A percentile compares a stretch with the other conserved stretches of the same genome.
Evolutionary conservation across 1,139 yeast species (phyloP).

Genomic region (Debaryomyces subglobosus): DNA sequence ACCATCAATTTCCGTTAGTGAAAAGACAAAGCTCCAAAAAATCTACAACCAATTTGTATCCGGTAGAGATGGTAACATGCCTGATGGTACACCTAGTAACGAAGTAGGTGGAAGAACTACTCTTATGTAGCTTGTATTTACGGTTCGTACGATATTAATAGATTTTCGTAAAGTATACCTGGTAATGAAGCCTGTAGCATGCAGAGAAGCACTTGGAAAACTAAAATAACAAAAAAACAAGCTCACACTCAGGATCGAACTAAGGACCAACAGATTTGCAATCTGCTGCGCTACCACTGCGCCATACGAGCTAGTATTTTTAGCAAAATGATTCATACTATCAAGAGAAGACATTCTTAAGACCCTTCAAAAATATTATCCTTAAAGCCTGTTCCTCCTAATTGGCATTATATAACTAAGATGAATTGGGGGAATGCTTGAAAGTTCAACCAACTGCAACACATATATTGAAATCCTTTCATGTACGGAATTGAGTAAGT

Average conservation of each 20-base stretch:
- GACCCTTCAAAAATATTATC: not conserved
- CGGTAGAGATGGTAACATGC: constrained; percentile 87
- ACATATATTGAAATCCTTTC: not conserved
- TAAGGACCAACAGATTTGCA: constrained; percentile 59
- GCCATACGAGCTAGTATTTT: constrained; percentile 45
- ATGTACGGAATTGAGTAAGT: not conserved
- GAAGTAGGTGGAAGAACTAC: constrained; percentile 88
- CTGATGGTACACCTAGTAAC: constrained; percentile 78
- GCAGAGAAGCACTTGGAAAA: not conserved
- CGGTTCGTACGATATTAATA: not conserved
- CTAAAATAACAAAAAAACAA: constrained; percentile 11
- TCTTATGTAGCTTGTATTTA: constrained; percentile 47
- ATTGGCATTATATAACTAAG: not conserved
- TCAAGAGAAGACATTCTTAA: not conserved
- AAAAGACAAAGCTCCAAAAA: constrained; percentile 59
- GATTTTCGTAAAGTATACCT: not conserved
- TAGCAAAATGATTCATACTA: not conserved
- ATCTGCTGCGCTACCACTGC: constrained; percentile 62
- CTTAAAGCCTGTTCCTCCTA: not conserved
- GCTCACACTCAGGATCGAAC: constrained; percentile 55
- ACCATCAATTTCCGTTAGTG: constrained; percentile 81
- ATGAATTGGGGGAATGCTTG: not conserved
- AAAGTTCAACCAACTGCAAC: not conserved
- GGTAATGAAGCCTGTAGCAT: not conserved
- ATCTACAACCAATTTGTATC: constrained; percentile 77